These are phyloP conservation scores for Euphorbia pulcherrima DNA, from an alignment of 345 rosid species.

Conservation along the genomic window DNA sequence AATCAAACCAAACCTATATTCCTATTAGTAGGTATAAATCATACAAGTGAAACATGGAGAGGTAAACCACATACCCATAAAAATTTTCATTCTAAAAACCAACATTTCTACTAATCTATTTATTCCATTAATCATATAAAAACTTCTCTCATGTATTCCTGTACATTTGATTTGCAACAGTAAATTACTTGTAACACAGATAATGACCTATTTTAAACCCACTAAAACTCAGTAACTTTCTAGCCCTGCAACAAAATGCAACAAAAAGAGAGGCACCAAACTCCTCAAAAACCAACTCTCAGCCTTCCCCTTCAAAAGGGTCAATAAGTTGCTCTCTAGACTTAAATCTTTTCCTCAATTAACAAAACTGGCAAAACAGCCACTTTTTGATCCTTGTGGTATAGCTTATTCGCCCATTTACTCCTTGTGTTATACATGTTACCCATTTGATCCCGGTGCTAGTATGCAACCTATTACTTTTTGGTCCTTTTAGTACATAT, in stretches of 20 bases:
- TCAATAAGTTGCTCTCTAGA: neutral
- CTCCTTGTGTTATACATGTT: too few relatives aligned
- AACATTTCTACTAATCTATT: neutral
- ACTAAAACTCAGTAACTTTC: neutral
- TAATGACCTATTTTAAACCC: neutral
- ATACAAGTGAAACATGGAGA: too few relatives aligned
- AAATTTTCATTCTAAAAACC: too few relatives aligned
- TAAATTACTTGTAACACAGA: slow-evolving; percentile 9
- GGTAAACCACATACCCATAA: too few relatives aligned
- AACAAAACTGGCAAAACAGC: too few relatives aligned
- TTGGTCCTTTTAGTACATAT: too few relatives aligned
- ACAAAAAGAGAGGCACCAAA: neutral
- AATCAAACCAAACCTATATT: too few relatives aligned
- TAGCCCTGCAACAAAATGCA: neutral
- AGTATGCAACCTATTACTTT: too few relatives aligned
- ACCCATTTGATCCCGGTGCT: too few relatives aligned
- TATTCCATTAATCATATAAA: slow-evolving; percentile 6
- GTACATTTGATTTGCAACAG: slow-evolving; percentile 27
- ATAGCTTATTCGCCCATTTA: too few relatives aligned
- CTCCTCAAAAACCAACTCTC: neutral
- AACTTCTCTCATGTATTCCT: slow-evolving; percentile 10
- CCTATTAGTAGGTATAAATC: too few relatives aligned
- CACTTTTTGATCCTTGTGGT: too few relatives aligned
- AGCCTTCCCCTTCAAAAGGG: neutral
- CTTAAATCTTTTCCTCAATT: neutral